A percentile compares a stretch with the other conserved stretches of the same genome.
phyloP scores from a whole-genome alignment of 2,329 filamentous ascomycete genomes.

The Triangularia setosa region DNA sequence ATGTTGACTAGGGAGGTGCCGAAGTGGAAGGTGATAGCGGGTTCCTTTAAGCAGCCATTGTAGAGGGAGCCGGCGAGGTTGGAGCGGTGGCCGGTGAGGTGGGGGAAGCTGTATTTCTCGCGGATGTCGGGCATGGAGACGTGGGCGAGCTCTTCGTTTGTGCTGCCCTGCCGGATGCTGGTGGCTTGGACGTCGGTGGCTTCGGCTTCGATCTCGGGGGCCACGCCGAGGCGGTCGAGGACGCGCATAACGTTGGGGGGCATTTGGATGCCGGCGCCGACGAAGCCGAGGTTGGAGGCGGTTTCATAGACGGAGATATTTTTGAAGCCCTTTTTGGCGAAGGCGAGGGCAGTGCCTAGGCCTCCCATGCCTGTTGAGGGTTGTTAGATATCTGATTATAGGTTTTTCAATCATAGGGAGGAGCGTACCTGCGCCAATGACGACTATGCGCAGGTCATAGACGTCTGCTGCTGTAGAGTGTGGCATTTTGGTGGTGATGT shows the following conservation, averaged over 20 bases:
- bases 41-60: constrained; percentile 61
- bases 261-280: constrained; percentile 80
- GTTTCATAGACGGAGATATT: constrained; percentile 71
- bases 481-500: background rate
- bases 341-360: constrained; percentile 64
- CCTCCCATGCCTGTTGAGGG: constrained; percentile 68
- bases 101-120: constrained; percentile 66
- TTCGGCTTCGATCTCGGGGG: constrained; percentile 65
- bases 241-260: constrained; percentile 79
- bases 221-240: constrained; percentile 68
- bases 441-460: constrained; percentile 31
- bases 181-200: constrained; percentile 68
- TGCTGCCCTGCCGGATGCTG: constrained; percentile 68
- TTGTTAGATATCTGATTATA: background rate
- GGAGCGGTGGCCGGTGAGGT: constrained; percentile 75
- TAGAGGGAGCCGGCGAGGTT: constrained; percentile 67
- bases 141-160: constrained; percentile 64
- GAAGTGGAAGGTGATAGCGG: constrained; percentile 66
- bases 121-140: constrained; percentile 66
- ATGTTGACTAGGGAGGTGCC: constrained; percentile 53
- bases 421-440: constrained; percentile 32
- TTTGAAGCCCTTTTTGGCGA: constrained; percentile 72
- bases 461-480: constrained; percentile 25
- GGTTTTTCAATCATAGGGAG: background rate
- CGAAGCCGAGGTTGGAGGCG: constrained; percentile 70